Evolutionary conservation across 2,329 filamentous ascomycete genomes (phyloP).

Genomic region (Alternaria sp.): DNA sequence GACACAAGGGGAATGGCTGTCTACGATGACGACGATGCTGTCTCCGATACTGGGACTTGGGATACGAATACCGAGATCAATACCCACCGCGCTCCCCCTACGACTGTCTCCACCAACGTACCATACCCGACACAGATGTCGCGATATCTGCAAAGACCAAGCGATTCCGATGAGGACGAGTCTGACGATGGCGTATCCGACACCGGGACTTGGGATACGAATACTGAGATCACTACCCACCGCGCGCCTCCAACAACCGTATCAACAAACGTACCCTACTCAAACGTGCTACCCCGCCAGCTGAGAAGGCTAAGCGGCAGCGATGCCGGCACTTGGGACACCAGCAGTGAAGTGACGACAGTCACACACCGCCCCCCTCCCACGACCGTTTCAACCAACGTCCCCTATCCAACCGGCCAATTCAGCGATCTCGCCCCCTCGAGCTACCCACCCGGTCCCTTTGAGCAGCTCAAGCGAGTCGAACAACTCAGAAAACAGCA

Average conservation of each 20-base stretch:
- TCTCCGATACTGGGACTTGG: constrained; percentile 2
- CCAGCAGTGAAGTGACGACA: constrained; percentile 10
- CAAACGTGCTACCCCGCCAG: constrained; percentile 1
- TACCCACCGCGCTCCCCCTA: constrained; percentile 11
- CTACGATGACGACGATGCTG: background rate
- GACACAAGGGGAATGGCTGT: background rate
- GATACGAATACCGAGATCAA: constrained; percentile 11
- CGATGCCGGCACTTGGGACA: constrained; percentile 18
- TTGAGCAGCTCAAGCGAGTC: constrained; percentile 11
- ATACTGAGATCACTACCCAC: constrained; percentile 7
- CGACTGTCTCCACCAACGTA: constrained; percentile 16
- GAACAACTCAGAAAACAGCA: constrained; percentile 12
- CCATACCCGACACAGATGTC: constrained; percentile 7
- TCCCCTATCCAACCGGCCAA: constrained; percentile 10
- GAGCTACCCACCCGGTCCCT: constrained; percentile 10
- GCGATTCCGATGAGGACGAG: background rate
- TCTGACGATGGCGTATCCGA: background rate
- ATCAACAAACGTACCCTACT: constrained; percentile 15
- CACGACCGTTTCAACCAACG: constrained; percentile 17
- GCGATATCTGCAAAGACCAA: background rate
- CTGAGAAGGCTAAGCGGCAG: constrained; percentile 14
- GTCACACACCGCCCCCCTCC: constrained; percentile 10
- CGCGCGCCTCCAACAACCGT: constrained; percentile 13
- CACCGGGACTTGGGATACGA: constrained; percentile 9
- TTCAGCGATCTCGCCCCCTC: constrained; percentile 7